phyloP scores from a whole-genome alignment of 225 moss, liverwort and hornwort genomes.

The Ulota crispa region DNA sequence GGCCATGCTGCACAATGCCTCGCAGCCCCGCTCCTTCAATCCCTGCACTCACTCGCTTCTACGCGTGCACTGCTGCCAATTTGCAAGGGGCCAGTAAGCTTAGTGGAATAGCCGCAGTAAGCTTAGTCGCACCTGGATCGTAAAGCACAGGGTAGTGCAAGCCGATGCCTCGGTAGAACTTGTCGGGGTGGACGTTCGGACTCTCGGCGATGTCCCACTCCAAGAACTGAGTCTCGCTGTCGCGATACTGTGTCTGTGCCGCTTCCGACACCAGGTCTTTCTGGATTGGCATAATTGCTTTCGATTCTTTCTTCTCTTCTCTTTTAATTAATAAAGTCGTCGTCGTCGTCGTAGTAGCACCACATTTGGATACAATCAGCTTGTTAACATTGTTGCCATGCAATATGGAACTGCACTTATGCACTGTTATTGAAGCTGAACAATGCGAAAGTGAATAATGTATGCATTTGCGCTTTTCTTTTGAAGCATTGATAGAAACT shows the following conservation, averaged over 20 bases:
- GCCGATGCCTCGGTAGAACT: slow-evolving; percentile 9
- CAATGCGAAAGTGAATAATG: not conserved
- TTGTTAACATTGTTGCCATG: not conserved
- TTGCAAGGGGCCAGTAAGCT: not conserved
- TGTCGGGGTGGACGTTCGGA: not conserved
- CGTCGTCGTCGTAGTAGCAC: not conserved
- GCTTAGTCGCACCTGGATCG: slow-evolving; percentile 20
- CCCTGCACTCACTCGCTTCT: not conserved
- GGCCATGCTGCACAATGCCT: slow-evolving; percentile 32
- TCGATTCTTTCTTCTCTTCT: not conserved
- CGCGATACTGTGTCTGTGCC: slow-evolving; percentile 17
- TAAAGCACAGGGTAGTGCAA: slow-evolving; percentile 12
- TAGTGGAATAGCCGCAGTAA: not conserved
- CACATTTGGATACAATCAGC: not conserved
- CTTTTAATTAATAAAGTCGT: not conserved
- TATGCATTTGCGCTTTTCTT: not conserved
- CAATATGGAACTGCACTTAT: not conserved
- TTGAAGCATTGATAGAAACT: not conserved
- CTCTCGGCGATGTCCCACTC: not conserved
- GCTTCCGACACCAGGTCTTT: slow-evolving; percentile 22
- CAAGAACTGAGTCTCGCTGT: slow-evolving; percentile 11
- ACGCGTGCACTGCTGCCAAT: not conserved
- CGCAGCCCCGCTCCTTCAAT: not conserved
- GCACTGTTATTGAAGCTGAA: not conserved
- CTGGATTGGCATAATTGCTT: not conserved